Evolutionary conservation across 768 basidiomycete species (phyloP), one percentile per base, ranked within the genome.

Genomic region (Pulveroboletus sp.): DNA sequence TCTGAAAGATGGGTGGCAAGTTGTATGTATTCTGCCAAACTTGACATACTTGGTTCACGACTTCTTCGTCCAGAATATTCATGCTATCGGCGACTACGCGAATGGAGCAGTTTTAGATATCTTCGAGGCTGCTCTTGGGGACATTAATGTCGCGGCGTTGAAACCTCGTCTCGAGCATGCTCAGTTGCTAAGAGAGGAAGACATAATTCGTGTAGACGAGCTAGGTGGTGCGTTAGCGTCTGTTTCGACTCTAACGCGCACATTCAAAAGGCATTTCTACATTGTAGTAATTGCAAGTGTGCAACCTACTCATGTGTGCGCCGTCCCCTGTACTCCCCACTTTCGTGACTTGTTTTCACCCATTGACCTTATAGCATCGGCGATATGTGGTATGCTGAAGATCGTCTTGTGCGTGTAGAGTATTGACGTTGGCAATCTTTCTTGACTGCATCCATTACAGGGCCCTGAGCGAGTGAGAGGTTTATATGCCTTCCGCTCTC

Each of bases 311-410:
- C 92, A 94, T 71, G 89, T 79, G 80, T 91, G 62, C 62, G 86
- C 36, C 28, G 39, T 33, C 7, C 24, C 9, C 11, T 26, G 1
- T 32, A 15, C 42, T 51, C 37, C 27, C 18, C 38, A 21, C 26
- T 38, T 13, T 24, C 21, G 18, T 39, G 51, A 49, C 39, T n/a
- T 47, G 27, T 1, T 10, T 38, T 37, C 38, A 44, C 7, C 15
- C 27, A 37, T 26, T 32, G 40, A 21, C 21, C 21, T 27, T 38
- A 49, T 58, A 86, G 85, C 46, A 84, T 78, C 54, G 87, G 84
- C 55, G 89, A 91, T 60, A 94, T 95, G 92, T 85, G 83, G 78
- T 95, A 87, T 64, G 92, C 89, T 7, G 80, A 93, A 67, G 79
- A 82, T 21, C 83, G 91, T 46, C 66, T 95, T 57, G 89, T 89